phyloP scores from a whole-genome alignment of 73 alveolate species.

The Vitrella brassicaformis region DNA sequence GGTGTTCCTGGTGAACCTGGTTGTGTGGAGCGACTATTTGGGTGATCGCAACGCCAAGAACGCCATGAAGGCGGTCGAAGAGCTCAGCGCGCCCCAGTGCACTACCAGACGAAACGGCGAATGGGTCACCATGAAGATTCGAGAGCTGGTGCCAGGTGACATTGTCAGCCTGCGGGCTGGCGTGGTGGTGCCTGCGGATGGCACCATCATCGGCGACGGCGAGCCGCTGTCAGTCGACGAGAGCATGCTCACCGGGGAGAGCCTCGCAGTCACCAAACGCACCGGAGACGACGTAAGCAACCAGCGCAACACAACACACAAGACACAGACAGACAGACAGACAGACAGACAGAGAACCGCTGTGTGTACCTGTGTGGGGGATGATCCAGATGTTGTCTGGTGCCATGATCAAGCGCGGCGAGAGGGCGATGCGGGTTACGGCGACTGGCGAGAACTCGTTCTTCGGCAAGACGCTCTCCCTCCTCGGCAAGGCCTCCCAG shows the following conservation, averaged over 20 bases:
- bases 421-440: slow-evolving; percentile 6
- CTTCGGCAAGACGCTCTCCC: slow-evolving; percentile 12
- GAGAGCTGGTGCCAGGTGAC: slow-evolving; percentile 46
- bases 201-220: slow-evolving; percentile 20
- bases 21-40: neutral
- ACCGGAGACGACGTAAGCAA: slow-evolving; percentile 13
- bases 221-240: slow-evolving; percentile 45
- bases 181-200: slow-evolving; percentile 44
- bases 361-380: no score
- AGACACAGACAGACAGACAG: no score
- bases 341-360: no score
- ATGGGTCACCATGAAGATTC: slow-evolving; percentile 1
- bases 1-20: neutral
- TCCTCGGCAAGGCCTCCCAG: slow-evolving; percentile 13
- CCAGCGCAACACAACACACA: no score
- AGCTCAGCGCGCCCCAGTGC: neutral
- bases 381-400: slow-evolving; percentile 10
- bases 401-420: slow-evolving; percentile 3
- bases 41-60: neutral
- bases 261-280: slow-evolving; percentile 2
- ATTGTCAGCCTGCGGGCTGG: slow-evolving; percentile 21
- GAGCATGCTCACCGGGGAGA: slow-evolving; percentile 12
- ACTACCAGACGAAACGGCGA: slow-evolving; percentile 7
- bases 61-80: slow-evolving; percentile 9
- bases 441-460: slow-evolving; percentile 15